Evolutionary conservation across 2,329 filamentous ascomycete genomes (phyloP).

Genomic region (Sodiomyces alkalinus): DNA sequence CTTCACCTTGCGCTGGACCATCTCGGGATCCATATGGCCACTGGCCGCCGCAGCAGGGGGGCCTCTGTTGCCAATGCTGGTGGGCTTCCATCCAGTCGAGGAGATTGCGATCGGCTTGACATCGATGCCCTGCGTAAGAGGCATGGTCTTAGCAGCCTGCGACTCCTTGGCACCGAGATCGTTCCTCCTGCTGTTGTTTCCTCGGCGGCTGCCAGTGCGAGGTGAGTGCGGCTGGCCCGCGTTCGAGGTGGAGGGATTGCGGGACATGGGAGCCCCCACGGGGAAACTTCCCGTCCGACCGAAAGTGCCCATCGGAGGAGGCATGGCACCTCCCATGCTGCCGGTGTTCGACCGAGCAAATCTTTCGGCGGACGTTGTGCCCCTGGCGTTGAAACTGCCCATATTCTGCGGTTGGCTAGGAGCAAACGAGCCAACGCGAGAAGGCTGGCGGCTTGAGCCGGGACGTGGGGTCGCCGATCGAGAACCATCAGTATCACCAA

Average conservation of each 20-base stretch:
- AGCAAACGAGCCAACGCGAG: slow-evolving; percentile 35
- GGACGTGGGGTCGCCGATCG: slow-evolving; percentile 49
- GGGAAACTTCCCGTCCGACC: slow-evolving; percentile 30
- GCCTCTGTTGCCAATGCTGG: slow-evolving; percentile 40
- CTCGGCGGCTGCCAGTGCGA: slow-evolving; percentile 44
- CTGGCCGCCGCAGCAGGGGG: slow-evolving; percentile 24
- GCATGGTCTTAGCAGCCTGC: slow-evolving; percentile 74
- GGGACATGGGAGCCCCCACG: slow-evolving; percentile 44
- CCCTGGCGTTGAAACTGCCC: slow-evolving; percentile 52
- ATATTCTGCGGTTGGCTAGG: slow-evolving; percentile 29
- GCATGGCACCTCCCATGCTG: slow-evolving; percentile 14
- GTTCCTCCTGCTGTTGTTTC: slow-evolving; percentile 49
- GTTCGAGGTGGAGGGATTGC: slow-evolving; percentile 44
- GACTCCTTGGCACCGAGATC: slow-evolving; percentile 44
- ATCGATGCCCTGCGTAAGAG: slow-evolving; percentile 70
- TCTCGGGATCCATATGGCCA: slow-evolving; percentile 65
- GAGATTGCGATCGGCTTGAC: slow-evolving; percentile 65
- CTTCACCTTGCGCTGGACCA: slow-evolving; percentile 98
- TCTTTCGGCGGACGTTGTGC: slow-evolving; percentile 63
- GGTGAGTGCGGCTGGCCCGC: slow-evolving; percentile 55
- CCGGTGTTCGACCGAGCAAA: slow-evolving; percentile 48
- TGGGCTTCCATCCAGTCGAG: slow-evolving; percentile 77
- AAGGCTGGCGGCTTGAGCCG: slow-evolving; percentile 31
- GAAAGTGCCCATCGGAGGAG: slow-evolving; percentile 19
- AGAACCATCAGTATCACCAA: slow-evolving; percentile 59